Conservation (phyloP, 768 basidiomycete species). For the Aureoboletus auriporus region DNA sequence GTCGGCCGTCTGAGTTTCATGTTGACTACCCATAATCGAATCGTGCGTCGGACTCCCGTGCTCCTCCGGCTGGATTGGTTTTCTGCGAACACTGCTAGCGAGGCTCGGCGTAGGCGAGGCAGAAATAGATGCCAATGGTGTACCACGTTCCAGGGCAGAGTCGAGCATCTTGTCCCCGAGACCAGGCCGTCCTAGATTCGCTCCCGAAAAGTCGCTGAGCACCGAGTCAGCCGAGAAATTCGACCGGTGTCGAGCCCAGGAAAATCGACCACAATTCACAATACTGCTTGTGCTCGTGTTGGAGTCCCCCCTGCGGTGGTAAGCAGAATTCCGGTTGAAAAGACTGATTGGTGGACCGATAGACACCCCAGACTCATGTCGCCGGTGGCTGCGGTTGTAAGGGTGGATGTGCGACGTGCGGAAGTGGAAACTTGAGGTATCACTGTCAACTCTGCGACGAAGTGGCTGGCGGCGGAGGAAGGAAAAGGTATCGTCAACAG, state of each 20-base stretch:
- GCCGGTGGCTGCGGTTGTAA: constrained; percentile 48
- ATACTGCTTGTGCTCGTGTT: constrained; percentile 54
- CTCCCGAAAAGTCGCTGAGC: constrained; percentile 57
- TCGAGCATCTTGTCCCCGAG: constrained; percentile 89
- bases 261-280: constrained; percentile 50
- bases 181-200: constrained; percentile 63
- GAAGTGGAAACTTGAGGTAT: constrained; percentile 78
- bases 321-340: constrained; percentile 62
- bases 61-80: constrained; percentile 8
- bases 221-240: constrained; percentile 63
- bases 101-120: constrained; percentile 57
- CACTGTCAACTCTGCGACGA: constrained; percentile 63
- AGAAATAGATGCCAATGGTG: constrained; percentile 58
- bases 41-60: constrained; percentile 47
- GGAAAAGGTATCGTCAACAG: constrained; percentile 71
- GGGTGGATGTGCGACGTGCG: constrained; percentile 28
- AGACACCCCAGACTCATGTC: constrained; percentile 61
- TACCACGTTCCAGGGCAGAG: constrained; percentile 45
- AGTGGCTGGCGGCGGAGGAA: constrained; percentile 42
- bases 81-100: constrained; percentile 13
- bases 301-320: constrained; percentile 56
- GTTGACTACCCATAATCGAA: constrained; percentile 60
- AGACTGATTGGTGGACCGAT: constrained; percentile 65
- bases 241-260: constrained; percentile 56
- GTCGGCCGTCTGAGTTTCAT: constrained; percentile 37